Evolutionary conservation across 2,329 filamentous ascomycete genomes (phyloP), one percentile per base, ranked within the genome.

Genomic region (Cladosporium sp.): DNA sequence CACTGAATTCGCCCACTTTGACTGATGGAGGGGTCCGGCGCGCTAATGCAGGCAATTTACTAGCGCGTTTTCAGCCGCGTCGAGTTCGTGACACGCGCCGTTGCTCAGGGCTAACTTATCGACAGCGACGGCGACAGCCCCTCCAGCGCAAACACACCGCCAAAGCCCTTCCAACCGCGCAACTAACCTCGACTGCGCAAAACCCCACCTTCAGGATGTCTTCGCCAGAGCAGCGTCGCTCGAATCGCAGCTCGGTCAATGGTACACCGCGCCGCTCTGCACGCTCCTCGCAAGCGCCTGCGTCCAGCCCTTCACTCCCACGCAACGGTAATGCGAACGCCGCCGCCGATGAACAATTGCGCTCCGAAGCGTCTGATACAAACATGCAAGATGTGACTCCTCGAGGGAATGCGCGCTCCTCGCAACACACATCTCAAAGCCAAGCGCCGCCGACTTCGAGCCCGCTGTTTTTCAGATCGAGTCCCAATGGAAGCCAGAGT

Each of bases 381-480:
- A 69, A 46, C 44, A 34, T 33, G 31, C 44, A 45, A 49, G 52
- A 54, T 14, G 32, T 44, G 14, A 80, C 77, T 2, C 77, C 78
- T 28, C 72, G 41, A 64, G 74, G 31, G 64, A 74, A 59, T 62
- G 18, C 69, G 49, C 65, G 35, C 8, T 68, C 50, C 66, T 75
- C 34, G 74, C 84, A 56, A 81, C 51, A 60, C 19, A 58, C 57
- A 3, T 63, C 63, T n/a, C 63, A 65, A 42, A 59, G 56, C 9
- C 61, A 64, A 44, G 60, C 59, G 9, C 66, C 66, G 31, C 63
- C 65, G 2, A 66, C 82, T 4, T 93, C 89, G 3, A 95, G 90
- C 54, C 91, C 91, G 38, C 77, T 95, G 58, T 87, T 88, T 70
- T 95, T 84, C 70, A 82, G 77, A 56, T 84, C 81, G 0, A 85